Evolutionary conservation across 371 early-diverging fungal genomes (phyloP).

Genomic region (Mucor mucedo): DNA sequence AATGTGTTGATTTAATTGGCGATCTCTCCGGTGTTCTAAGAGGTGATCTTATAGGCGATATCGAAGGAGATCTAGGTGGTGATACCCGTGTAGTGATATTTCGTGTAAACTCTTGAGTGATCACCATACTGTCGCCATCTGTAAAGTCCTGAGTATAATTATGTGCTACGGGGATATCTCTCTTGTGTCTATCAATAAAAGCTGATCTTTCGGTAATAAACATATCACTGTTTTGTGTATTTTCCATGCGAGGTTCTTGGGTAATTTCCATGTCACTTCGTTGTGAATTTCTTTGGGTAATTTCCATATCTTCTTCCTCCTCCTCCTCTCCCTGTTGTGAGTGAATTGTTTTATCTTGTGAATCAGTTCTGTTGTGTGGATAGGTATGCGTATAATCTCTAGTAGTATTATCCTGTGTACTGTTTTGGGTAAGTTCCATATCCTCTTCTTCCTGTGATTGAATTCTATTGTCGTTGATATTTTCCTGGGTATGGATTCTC

Average conservation of each 20-base stretch:
- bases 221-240: neutral
- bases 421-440: too few species aligned
- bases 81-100: neutral
- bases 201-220: neutral
- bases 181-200: neutral
- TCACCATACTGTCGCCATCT: constrained; percentile 10
- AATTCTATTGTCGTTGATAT: neutral
- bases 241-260: neutral
- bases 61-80: neutral
- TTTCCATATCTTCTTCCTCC: neutral
- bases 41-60: neutral
- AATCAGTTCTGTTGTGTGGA: too few species aligned
- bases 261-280: neutral
- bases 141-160: neutral
- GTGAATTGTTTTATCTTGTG: neutral
- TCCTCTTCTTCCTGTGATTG: neutral
- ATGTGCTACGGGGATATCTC: neutral
- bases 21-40: neutral
- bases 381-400: too few species aligned
- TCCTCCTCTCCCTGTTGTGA: neutral
- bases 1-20: neutral
- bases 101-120: constrained; percentile 6
- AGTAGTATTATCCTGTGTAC: too few species aligned
- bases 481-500: neutral
- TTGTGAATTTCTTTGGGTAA: neutral